Percentiles rank a stretch among this genome's conserved stretches.
Evolutionary conservation across 140 eudicot genomes (phyloP).

Genomic region (Artemisia princeps): DNA sequence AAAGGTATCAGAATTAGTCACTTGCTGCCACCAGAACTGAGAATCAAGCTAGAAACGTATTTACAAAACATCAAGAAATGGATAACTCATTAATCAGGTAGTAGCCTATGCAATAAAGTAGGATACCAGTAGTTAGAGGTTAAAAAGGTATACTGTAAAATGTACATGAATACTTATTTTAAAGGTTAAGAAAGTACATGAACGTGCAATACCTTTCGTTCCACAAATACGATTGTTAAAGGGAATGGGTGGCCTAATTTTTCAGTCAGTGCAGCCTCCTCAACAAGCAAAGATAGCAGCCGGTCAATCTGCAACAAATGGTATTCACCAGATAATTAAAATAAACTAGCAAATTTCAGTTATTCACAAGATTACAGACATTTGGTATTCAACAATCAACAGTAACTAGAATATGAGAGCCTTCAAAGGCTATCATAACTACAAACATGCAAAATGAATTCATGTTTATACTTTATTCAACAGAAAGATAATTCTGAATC

Average conservation of each 20-base stretch:
- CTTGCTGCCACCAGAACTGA: not conserved
- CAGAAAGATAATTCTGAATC: no score
- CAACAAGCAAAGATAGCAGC: conserved; percentile 67
- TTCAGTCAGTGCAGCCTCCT: conserved; percentile 66
- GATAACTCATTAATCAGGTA: no score
- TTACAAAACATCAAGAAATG: no score
- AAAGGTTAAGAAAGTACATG: not conserved
- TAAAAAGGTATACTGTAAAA: not conserved
- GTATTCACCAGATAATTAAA: conserved; percentile 16
- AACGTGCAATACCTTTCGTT: conserved; percentile 57
- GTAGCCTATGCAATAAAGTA: no score
- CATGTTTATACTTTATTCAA: no score
- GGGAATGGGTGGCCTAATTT: conserved; percentile 60
- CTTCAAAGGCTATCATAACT: not conserved
- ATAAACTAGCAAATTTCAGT: no score
- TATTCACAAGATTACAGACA: not conserved
- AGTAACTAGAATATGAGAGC: conserved; percentile 19
- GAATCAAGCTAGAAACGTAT: no score
- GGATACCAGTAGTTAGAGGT: not conserved
- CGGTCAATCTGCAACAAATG: conserved; percentile 58
- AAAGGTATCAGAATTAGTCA: not conserved
- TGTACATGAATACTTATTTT: not conserved
- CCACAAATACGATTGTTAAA: conserved; percentile 78
- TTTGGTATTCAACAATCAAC: not conserved
- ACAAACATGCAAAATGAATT: no score